Percentiles rank a stretch among this genome's conserved stretches.
These are phyloP conservation scores for Talaromyces sp. DNA, from an alignment of 2,329 filamentous ascomycete species.

Conservation along the genomic window DNA sequence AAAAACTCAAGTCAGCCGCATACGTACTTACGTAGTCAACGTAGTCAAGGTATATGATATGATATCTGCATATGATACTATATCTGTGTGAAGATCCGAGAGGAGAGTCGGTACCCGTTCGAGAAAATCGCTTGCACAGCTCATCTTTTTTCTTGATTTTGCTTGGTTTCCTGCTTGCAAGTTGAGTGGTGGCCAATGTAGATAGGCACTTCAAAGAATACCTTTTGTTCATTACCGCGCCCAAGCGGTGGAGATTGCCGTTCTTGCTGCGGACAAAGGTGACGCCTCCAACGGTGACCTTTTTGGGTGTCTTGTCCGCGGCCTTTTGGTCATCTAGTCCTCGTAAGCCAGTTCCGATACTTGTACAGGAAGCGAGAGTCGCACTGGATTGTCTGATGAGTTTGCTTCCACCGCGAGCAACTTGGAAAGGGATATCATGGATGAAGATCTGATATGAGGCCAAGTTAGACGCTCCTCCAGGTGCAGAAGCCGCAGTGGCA, in stretches of 20 bases:
- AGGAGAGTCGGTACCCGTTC: conserved; percentile 46
- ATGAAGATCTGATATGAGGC: conserved; percentile 60
- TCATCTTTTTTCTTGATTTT: conserved; percentile 64
- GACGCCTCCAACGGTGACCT: conserved; percentile 66
- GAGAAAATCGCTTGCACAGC: conserved; percentile 62
- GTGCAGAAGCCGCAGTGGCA: conserved; percentile 3
- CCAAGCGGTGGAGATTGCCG: conserved; percentile 76
- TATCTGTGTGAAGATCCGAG: conserved; percentile 16
- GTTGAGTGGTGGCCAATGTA: conserved; percentile 15
- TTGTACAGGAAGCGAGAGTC: conserved; percentile 16
- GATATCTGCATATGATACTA: conserved; percentile 11
- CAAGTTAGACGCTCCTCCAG: conserved; percentile 20
- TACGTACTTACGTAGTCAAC: conserved; percentile 2
- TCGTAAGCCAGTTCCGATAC: conserved; percentile 41
- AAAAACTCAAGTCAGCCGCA: conserved; percentile 24
- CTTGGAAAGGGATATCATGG: conserved; percentile 66
- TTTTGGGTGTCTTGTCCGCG: conserved; percentile 67
- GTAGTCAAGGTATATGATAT: not conserved
- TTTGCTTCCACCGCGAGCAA: conserved; percentile 76
- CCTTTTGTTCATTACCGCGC: conserved; percentile 70
- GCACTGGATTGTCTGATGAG: conserved; percentile 68
- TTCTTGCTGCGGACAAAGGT: conserved; percentile 80
- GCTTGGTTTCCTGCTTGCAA: conserved; percentile 31
- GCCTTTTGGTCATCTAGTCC: conserved; percentile 52
- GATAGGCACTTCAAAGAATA: conserved; percentile 43